Conservation (phyloP, 2,329 filamentous ascomycete genomes). For the Exserohilum turcica region DNA sequence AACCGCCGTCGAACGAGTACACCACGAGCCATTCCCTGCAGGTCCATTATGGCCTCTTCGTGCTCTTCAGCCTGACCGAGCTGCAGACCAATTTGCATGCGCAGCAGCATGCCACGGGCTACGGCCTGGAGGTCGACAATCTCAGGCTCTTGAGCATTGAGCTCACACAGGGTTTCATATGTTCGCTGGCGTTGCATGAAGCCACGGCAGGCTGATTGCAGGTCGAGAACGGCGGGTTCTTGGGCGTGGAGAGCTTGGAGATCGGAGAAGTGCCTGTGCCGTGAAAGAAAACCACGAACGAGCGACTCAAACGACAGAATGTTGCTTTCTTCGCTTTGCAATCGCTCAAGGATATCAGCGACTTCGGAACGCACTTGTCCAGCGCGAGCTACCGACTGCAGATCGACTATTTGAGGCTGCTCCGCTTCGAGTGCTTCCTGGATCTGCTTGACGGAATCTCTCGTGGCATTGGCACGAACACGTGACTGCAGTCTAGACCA, state of each 20-base stretch:
- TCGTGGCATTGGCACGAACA: conserved; percentile 48
- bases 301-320: conserved; percentile 59
- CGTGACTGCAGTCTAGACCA: conserved; percentile 55
- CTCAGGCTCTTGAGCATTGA: conserved; percentile 70
- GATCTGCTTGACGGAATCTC: conserved; percentile 36
- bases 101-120: conserved; percentile 76
- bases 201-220: conserved; percentile 73
- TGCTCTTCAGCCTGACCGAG: conserved; percentile 80
- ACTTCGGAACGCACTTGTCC: conserved; percentile 39
- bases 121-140: conserved; percentile 75
- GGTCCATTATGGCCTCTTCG: conserved; percentile 73
- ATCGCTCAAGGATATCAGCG: conserved; percentile 40
- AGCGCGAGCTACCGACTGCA: conserved; percentile 52
- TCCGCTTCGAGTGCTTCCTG: conserved; percentile 42
- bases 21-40: conserved; percentile 77
- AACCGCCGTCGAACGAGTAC: conserved; percentile 76
- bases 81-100: conserved; percentile 73
- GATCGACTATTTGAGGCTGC: conserved; percentile 36
- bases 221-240: conserved; percentile 60
- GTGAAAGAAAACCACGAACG: conserved; percentile 55
- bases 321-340: conserved; percentile 52
- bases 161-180: conserved; percentile 67
- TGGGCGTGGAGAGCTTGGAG: conserved; percentile 63
- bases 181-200: conserved; percentile 66
- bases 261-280: conserved; percentile 52